phyloP scores from a whole-genome alignment of 2,329 filamentous ascomycete species.

The Zymoseptoria brevis region DNA sequence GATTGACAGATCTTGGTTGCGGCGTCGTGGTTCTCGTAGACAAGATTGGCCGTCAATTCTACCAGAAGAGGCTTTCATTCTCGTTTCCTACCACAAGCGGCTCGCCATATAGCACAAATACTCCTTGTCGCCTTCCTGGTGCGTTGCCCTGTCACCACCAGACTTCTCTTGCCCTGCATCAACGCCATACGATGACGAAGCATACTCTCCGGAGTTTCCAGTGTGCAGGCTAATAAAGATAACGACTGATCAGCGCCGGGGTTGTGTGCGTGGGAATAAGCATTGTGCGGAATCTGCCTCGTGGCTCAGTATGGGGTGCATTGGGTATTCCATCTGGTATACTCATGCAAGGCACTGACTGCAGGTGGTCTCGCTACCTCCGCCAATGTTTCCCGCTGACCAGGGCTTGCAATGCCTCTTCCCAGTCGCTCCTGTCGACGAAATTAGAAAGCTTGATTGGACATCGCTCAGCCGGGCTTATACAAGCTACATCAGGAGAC shows the following conservation, averaged over 20 bases:
- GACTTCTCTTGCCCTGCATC: not conserved
- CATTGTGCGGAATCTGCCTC: not conserved
- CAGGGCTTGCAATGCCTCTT: not conserved
- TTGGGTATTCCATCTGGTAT: not conserved
- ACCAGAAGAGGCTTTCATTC: not conserved
- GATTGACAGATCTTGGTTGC: not conserved
- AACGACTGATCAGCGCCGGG: not conserved
- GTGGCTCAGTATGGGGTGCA: not conserved
- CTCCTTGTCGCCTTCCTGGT: not conserved
- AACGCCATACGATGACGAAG: not conserved
- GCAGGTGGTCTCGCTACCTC: not conserved
- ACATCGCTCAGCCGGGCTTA: not conserved
- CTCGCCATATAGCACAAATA: not conserved
- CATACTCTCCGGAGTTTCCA: not conserved
- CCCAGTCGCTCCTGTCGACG: not conserved
- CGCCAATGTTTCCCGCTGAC: not conserved
- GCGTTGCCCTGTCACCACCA: not conserved
- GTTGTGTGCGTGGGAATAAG: not conserved
- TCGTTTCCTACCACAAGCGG: not conserved
- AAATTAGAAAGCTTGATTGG: not conserved
- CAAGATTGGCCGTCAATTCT: not conserved
- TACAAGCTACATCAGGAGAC: not conserved
- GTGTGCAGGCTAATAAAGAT: not conserved
- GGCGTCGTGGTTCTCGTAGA: too few relatives aligned
- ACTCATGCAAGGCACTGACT: not conserved